Evolutionary conservation across 139 green algal species (phyloP).

Genomic region (Chlamydomonas sp.): DNA sequence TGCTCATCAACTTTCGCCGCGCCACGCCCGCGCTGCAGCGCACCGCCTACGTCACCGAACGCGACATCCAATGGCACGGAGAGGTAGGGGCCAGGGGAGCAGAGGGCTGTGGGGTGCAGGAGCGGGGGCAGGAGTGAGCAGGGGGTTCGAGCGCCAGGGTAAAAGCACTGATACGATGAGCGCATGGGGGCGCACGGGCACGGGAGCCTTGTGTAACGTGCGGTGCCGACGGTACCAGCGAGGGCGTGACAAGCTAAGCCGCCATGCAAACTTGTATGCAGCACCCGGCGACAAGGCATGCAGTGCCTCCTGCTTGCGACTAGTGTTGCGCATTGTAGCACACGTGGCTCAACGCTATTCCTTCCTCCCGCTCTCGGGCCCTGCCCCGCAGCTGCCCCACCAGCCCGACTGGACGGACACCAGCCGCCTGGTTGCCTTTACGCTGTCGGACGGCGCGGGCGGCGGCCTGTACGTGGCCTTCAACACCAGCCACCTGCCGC

Average conservation of each 20-base stretch:
- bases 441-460: constrained; percentile 51
- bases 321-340: no score
- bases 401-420: constrained; percentile 92
- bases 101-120: not conserved
- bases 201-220: no score
- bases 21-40: constrained; percentile 71
- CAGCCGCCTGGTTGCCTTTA: constrained; percentile 88
- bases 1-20: constrained; percentile 66
- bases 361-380: not conserved
- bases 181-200: no score
- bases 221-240: no score
- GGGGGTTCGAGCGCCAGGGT: not conserved
- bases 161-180: no score
- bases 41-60: constrained; percentile 62
- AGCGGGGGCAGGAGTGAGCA: not conserved
- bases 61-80: constrained; percentile 93
- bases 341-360: no score
- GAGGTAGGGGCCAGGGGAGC: constrained; percentile 20
- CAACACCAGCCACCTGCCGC: constrained; percentile 71
- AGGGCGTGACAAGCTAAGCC: no score
- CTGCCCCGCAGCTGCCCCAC: constrained; percentile 33
- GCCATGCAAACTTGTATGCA: no score
- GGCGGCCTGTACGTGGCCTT: constrained; percentile 79
- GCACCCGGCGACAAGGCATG: no score
- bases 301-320: no score